phyloP scores from a whole-genome alignment of 768 basidiomycete genomes.

The Arthromyces matolae region DNA sequence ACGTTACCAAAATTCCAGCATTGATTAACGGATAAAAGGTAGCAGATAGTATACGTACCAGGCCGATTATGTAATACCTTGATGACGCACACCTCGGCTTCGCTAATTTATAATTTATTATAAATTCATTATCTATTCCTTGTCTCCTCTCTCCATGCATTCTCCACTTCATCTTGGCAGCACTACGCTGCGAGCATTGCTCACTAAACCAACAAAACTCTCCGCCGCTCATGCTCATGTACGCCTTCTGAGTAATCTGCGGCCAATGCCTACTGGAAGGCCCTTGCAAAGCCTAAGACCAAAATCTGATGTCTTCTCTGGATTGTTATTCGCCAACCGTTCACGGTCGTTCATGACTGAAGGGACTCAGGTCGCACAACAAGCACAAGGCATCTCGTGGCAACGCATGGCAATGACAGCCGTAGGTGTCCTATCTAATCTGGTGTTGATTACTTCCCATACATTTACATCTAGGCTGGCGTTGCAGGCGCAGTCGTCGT shows the following conservation, averaged over 20 bases:
- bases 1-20: conserved; percentile 47
- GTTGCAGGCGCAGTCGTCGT: conserved; percentile 69
- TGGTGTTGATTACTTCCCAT: no score
- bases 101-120: background rate
- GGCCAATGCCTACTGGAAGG: conserved; percentile 27
- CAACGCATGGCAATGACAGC: conserved; percentile 43
- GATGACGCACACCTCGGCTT: conserved; percentile 7
- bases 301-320: conserved; percentile 17
- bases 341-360: conserved; percentile 53
- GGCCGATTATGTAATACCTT: background rate
- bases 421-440: conserved; percentile 33
- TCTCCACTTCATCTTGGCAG: conserved; percentile 7
- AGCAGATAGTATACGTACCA: background rate
- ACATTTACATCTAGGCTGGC: conserved; percentile 48
- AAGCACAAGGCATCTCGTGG: conserved; percentile 32
- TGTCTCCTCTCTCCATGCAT: conserved; percentile 7
- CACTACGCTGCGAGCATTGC: conserved; percentile 10
- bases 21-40: conserved; percentile 17
- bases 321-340: conserved; percentile 21
- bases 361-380: conserved; percentile 26
- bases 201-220: conserved; percentile 5
- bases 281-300: conserved; percentile 29
- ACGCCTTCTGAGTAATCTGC: conserved; percentile 24
- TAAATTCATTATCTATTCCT: background rate
- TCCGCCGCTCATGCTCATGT: conserved; percentile 1